Conservation (phyloP, 2,329 filamentous ascomycete genomes). For the Scedosporium aurantiacum region DNA sequence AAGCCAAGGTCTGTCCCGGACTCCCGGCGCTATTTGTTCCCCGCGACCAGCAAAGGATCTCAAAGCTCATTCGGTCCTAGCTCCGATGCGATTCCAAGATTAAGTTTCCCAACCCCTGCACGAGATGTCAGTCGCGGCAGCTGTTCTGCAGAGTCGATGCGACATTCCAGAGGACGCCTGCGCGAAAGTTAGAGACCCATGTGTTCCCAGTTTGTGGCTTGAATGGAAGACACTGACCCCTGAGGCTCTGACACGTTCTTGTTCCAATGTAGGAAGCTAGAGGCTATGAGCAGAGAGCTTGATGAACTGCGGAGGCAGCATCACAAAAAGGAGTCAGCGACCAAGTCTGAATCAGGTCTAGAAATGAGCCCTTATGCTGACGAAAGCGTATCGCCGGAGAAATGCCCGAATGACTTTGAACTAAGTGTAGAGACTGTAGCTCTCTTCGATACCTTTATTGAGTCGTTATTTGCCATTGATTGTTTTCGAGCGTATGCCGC, state of each 20-base stretch:
- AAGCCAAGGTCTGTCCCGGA: not conserved
- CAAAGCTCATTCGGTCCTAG: constrained; percentile 9
- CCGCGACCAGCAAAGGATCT: not conserved
- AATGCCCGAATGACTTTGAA: not conserved
- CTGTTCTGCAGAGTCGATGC: constrained; percentile 18
- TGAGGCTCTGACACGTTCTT: not conserved
- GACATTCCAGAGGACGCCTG: constrained; percentile 19
- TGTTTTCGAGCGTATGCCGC: constrained; percentile 1
- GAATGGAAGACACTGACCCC: not conserved
- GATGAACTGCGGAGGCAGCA: constrained; percentile 18
- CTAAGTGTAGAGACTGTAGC: not conserved
- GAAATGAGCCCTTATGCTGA: not conserved
- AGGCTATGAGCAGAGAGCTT: constrained; percentile 21
- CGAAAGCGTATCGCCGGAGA: not conserved
- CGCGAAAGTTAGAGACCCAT: constrained; percentile 16
- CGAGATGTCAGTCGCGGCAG: constrained; percentile 17
- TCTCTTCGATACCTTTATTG: not conserved
- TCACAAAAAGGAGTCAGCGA: constrained; percentile 7
- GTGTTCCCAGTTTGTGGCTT: not conserved
- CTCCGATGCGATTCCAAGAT: constrained; percentile 21
- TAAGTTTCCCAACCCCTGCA: constrained; percentile 20
- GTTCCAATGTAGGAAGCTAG: constrained; percentile 15
- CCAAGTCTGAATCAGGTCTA: constrained; percentile 7
- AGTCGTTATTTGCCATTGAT: not conserved
- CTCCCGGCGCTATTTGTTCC: not conserved